Percentiles rank a stretch among this genome's conserved stretches.
Conservation (phyloP, 164 flowering plant species). For the Tetrastigma voinierianum region DNA sequence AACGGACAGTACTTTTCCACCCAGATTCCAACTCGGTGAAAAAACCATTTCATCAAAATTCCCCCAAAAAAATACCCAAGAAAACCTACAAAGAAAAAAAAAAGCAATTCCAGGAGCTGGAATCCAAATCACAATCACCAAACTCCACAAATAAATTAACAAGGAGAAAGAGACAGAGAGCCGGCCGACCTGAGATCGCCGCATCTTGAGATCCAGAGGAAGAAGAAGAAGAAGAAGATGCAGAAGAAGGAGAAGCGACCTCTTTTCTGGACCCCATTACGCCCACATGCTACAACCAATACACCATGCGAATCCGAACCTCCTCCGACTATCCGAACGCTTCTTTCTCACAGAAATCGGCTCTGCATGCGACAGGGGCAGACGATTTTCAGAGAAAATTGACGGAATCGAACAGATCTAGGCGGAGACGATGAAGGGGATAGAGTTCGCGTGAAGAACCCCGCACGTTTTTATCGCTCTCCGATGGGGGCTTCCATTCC, state of each 20-base stretch:
- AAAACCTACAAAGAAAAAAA: not conserved
- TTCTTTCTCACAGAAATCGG: too few relatives aligned
- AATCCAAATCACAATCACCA: not conserved
- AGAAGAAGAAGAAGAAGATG: not conserved
- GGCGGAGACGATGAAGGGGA: too few relatives aligned
- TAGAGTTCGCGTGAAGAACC: too few relatives aligned
- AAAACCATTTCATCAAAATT: too few relatives aligned
- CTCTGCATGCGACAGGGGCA: too few relatives aligned
- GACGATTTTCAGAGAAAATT: too few relatives aligned
- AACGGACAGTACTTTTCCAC: too few relatives aligned
- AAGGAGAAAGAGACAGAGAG: not conserved
- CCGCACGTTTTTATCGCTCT: too few relatives aligned
- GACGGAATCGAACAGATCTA: too few relatives aligned
- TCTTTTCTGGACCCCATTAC: constrained; percentile 20
- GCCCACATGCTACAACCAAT: not conserved
- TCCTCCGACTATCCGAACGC: too few relatives aligned
- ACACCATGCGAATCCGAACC: not conserved
- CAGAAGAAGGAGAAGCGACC: constrained; percentile 11
- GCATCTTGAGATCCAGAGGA: constrained; percentile 1
- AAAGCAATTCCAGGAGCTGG: not conserved
- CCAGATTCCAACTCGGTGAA: too few relatives aligned
- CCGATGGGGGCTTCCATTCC: too few relatives aligned
- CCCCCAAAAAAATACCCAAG: not conserved
- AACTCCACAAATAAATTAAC: not conserved
- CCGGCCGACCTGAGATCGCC: constrained; percentile 14